phyloP scores from a whole-genome alignment of 2,329 filamentous ascomycete genomes.

The Ophiostoma tasmaniense region DNA sequence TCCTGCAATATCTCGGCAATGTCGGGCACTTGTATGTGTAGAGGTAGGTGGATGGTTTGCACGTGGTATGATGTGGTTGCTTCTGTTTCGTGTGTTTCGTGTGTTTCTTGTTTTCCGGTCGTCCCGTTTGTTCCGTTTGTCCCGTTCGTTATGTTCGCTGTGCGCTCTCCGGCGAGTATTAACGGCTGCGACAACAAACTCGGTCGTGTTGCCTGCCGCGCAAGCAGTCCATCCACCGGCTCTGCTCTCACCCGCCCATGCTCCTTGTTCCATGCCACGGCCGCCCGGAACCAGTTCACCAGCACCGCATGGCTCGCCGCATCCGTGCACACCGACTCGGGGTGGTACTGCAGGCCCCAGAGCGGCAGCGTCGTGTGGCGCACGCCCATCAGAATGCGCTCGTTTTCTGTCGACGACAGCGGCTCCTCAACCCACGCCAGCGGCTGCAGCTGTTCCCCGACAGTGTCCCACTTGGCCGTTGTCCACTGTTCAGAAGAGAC shows the following conservation, averaged over 20 bases:
- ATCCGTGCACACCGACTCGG: conserved; percentile 80
- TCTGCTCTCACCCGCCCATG: conserved; percentile 14
- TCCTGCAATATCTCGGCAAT: conserved; percentile 41
- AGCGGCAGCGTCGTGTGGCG: conserved; percentile 62
- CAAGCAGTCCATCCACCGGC: conserved; percentile 21
- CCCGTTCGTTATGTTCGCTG: not conserved
- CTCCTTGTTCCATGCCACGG: conserved; percentile 49
- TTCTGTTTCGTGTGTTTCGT: not conserved
- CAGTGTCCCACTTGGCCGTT: conserved; percentile 33
- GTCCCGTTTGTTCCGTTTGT: not conserved
- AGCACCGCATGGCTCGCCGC: conserved; percentile 55
- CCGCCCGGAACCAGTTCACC: conserved; percentile 65
- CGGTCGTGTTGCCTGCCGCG: conserved; percentile 28
- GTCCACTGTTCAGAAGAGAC: conserved; percentile 32
- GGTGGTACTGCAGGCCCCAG: conserved; percentile 86
- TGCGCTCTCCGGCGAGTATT: not conserved
- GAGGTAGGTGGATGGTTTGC: conserved; percentile 36
- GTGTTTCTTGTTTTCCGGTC: too few relatives aligned
- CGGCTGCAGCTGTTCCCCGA: conserved; percentile 37
- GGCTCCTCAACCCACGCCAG: conserved; percentile 54
- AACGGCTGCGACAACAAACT: conserved; percentile 28
- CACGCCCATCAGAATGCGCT: conserved; percentile 66
- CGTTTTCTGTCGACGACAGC: conserved; percentile 26
- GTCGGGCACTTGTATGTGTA: conserved; percentile 42
- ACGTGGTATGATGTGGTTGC: conserved; percentile 8